These are phyloP conservation scores for Lachancea nothofagi DNA, from an alignment of 805 yeast species.

Conservation along the genomic window DNA sequence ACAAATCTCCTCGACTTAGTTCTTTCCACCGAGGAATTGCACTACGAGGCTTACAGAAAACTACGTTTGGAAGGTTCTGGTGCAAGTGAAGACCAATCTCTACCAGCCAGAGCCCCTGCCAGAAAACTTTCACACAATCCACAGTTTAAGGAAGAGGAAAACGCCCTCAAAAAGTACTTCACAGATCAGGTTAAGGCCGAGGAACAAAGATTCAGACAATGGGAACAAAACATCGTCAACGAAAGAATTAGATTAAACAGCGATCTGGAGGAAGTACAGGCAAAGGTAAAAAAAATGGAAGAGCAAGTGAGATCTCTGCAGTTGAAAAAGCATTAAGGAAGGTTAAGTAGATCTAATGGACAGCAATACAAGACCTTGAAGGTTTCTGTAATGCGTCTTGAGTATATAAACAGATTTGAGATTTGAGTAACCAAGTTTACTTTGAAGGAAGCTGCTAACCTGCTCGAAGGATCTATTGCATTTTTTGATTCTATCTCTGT, in stretches of 20 bases:
- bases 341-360: neutral
- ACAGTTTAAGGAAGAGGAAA: slow-evolving; percentile 93
- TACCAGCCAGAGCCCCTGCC: slow-evolving; percentile 38
- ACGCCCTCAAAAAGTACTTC: slow-evolving; percentile 85
- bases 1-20: slow-evolving; percentile 80
- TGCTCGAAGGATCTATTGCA: too few species aligned
- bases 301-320: slow-evolving; percentile 65
- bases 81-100: slow-evolving; percentile 26
- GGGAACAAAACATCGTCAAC: slow-evolving; percentile 95
- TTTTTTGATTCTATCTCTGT: too few species aligned
- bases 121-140: slow-evolving; percentile 69
- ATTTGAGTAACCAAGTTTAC: too few species aligned
- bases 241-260: slow-evolving; percentile 91
- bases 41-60: slow-evolving; percentile 74
- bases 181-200: slow-evolving; percentile 96
- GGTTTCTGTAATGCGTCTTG: too few species aligned
- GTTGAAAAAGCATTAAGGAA: slow-evolving; percentile 20
- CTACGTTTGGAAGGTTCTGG: slow-evolving; percentile 51
- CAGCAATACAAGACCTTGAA: neutral
- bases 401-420: too few species aligned
- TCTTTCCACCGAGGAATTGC: slow-evolving; percentile 72
- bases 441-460: too few species aligned
- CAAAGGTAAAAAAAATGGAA: slow-evolving; percentile 65
- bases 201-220: slow-evolving; percentile 95
- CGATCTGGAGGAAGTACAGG: slow-evolving; percentile 86